These are phyloP conservation scores for Aristolochia fimbriata DNA, from an alignment of 164 flowering plant species.

Conservation along the genomic window DNA sequence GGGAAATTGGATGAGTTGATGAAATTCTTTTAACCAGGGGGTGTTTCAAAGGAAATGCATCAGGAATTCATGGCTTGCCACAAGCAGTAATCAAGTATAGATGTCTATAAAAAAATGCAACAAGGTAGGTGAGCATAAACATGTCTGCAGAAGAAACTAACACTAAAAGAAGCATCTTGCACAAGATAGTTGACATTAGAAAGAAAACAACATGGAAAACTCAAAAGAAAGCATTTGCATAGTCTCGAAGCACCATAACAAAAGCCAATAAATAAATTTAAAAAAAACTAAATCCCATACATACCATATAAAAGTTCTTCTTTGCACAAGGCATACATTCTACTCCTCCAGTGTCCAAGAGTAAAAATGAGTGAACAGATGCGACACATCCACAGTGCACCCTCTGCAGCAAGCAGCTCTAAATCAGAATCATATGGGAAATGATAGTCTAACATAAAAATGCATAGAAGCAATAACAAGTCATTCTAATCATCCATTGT, in stretches of 20 bases:
- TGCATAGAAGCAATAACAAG: neutral
- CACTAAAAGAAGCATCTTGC: neutral
- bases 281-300: neutral
- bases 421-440: constrained; percentile 1
- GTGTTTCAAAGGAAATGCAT: too few relatives aligned
- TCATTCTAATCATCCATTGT: too few relatives aligned
- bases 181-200: neutral
- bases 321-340: constrained; percentile 68
- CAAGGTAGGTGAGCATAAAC: too few relatives aligned
- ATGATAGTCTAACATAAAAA: neutral
- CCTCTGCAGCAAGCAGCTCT: constrained; percentile 38
- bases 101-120: too few relatives aligned
- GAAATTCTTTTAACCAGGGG: too few relatives aligned
- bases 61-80: too few relatives aligned
- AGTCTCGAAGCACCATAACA: neutral
- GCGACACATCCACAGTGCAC: constrained; percentile 93
- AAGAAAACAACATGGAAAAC: neutral
- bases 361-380: constrained; percentile 43
- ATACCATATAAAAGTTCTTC: constrained; percentile 49
- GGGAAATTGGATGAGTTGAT: too few relatives aligned
- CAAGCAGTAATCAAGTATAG: too few relatives aligned
- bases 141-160: neutral
- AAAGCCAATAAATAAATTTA: neutral
- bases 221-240: neutral
- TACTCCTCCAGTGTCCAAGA: constrained; percentile 86